These are phyloP conservation scores for Penicillium arizonense DNA, from an alignment of 495 filamentous ascomycete genomes.

Conservation along the genomic window DNA sequence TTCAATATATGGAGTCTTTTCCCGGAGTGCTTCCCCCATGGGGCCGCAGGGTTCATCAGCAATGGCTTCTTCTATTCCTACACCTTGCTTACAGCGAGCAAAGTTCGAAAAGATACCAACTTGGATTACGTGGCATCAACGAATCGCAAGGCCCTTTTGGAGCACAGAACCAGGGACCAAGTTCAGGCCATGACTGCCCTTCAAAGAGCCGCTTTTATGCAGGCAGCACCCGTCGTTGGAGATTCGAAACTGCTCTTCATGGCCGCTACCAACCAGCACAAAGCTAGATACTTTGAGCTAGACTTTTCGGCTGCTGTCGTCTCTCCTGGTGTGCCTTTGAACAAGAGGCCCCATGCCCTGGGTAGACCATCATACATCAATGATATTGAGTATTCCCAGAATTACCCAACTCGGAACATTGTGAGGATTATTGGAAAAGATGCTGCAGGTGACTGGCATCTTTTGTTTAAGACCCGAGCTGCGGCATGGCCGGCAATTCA, in stretches of 20 bases:
- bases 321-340: not conserved
- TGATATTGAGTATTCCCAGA: slow-evolving; percentile 27
- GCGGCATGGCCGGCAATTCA: slow-evolving; percentile 2
- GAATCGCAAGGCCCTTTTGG: slow-evolving; percentile 29
- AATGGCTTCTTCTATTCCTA: slow-evolving; percentile 31
- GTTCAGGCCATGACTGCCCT: slow-evolving; percentile 5
- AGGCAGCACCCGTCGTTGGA: not conserved
- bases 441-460: slow-evolving; percentile 44
- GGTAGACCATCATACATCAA: not conserved
- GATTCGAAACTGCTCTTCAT: slow-evolving; percentile 2
- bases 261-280: slow-evolving; percentile 10
- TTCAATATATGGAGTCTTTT: slow-evolving; percentile 19
- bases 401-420: slow-evolving; percentile 21
- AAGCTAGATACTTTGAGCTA: slow-evolving; percentile 9
- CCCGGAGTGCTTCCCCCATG: slow-evolving; percentile 11
- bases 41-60: slow-evolving; percentile 23
- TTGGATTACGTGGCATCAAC: slow-evolving; percentile 29
- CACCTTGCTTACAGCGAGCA: slow-evolving; percentile 21
- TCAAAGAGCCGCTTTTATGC: not conserved
- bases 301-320: slow-evolving; percentile 17
- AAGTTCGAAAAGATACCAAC: slow-evolving; percentile 27
- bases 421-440: slow-evolving; percentile 41
- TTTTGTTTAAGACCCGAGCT: slow-evolving; percentile 11
- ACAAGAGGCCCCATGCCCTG: not conserved
- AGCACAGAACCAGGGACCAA: slow-evolving; percentile 17